These are phyloP conservation scores for Umbellularia californica DNA, from an alignment of 164 flowering plant genomes.

Conservation along the genomic window DNA sequence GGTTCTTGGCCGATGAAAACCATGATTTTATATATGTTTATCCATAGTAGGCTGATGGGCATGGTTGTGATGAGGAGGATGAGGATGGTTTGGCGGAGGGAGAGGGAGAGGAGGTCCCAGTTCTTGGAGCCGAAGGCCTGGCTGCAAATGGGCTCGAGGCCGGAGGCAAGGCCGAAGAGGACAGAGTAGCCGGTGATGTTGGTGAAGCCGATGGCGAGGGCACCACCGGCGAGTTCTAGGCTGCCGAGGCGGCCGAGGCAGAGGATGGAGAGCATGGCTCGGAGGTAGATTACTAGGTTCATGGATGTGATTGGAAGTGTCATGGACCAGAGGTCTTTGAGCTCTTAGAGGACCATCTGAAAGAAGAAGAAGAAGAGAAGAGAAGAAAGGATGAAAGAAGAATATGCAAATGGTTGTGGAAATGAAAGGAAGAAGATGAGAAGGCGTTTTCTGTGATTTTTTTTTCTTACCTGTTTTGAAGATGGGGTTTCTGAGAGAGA, in stretches of 20 bases:
- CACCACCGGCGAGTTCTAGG: slow-evolving; percentile 77
- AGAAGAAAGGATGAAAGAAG: not conserved
- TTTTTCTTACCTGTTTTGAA: not conserved
- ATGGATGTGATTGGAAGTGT: slow-evolving; percentile 71
- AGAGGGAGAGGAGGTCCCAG: slow-evolving; percentile 59
- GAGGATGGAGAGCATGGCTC: slow-evolving; percentile 47
- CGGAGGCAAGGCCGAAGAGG: slow-evolving; percentile 78
- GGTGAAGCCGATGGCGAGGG: slow-evolving; percentile 80
- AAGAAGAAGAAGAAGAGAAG: not conserved
- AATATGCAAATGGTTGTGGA: not conserved
- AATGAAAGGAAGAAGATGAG: no score
- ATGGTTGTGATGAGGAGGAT: slow-evolving; percentile 55
- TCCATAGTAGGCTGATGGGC: slow-evolving; percentile 75
- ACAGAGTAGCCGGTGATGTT: slow-evolving; percentile 95
- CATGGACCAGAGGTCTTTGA: slow-evolving; percentile 78
- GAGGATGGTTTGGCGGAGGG: slow-evolving; percentile 58
- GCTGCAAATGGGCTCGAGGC: slow-evolving; percentile 86
- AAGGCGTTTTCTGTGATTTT: no score
- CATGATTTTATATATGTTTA: slow-evolving; percentile 66
- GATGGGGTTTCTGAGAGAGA: not conserved
- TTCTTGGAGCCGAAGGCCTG: slow-evolving; percentile 79
- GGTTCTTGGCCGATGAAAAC: slow-evolving; percentile 69
- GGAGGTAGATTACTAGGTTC: slow-evolving; percentile 48
- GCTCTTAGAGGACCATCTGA: slow-evolving; percentile 40
- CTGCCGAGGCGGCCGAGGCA: slow-evolving; percentile 74